Base-by-base conservation (phyloP, 352 stramenopile genomes). In the Globisporangium spiculum region DNA sequence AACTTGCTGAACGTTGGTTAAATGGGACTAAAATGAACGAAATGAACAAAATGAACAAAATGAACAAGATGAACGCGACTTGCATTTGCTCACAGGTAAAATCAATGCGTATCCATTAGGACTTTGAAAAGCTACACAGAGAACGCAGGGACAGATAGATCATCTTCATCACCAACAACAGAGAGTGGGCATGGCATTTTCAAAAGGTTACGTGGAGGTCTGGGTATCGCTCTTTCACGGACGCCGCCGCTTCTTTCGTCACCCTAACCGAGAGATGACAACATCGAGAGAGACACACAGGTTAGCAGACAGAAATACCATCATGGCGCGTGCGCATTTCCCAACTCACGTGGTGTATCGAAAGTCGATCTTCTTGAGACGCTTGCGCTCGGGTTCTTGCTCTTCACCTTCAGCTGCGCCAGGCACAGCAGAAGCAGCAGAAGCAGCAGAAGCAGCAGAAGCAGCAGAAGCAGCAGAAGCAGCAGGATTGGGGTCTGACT, bases 341-440 rank as follows among this genome's bases (percentile, higher is more conserved):
- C 36, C 18, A 12, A 78, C 85, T 64, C 84, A 96, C 89, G 75
- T 85, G 16, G 89, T 97, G 77, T 97, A 97, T 63, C 89, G 89
- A 34, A 97, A 93, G 60, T 97, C 88, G 60, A 97, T 79, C 60
- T 91, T 93, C 75, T 97, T 97, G 52, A 97, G 81, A 6, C 85
- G 83, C 75, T 97, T 97, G 36, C 83, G 83, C 67, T 92, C 85
- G 0, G 86, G 89, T 50, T 90, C 84, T 20, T 78, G 73, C 44
- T 81, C 86, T 14, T 82, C 77, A 9, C 27, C 75, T 4, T 73
- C 67, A 27, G 38, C 16, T 22, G 53, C 24, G 52, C 26, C 57
- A 16, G 60, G 22, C 3, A 24, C 48, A 60, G 68, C 69, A 8
- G 27, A 34, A 60, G 68, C 55, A 34, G 41, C 53, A 32, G 27